These are phyloP conservation scores for Massariosphaeria phaeospora DNA, from an alignment of 495 filamentous ascomycete species.

Conservation along the genomic window DNA sequence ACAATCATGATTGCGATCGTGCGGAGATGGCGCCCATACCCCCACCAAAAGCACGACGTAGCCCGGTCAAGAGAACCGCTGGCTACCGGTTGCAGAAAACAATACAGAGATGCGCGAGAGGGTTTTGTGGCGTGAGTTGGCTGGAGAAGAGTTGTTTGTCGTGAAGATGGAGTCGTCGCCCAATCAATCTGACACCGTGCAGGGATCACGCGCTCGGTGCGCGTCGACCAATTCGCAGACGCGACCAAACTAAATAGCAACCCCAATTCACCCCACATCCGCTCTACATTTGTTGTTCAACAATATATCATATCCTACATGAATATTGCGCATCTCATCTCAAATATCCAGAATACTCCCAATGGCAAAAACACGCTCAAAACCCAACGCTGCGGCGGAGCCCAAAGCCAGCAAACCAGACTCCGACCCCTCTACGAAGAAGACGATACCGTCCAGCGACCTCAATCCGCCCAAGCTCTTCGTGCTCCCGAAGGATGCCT, in stretches of 20 bases:
- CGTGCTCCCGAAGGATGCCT: slow-evolving; percentile 67
- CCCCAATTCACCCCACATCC: no score
- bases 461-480: slow-evolving; percentile 62
- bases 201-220: slow-evolving; percentile 11
- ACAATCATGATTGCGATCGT: slow-evolving; percentile 29
- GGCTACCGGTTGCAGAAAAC: not conserved
- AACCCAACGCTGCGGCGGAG: slow-evolving; percentile 23
- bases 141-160: not conserved
- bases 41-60: slow-evolving; percentile 3
- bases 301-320: not conserved
- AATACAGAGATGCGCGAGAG: not conserved
- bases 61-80: not conserved
- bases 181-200: slow-evolving; percentile 8
- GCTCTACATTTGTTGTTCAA: no score
- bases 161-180: slow-evolving; percentile 6
- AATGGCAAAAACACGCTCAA: slow-evolving; percentile 34
- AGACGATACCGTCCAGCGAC: slow-evolving; percentile 28
- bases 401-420: slow-evolving; percentile 3
- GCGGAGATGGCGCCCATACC: slow-evolving; percentile 24
- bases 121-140: not conserved
- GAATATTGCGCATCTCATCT: not conserved
- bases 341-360: not conserved
- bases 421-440: not conserved
- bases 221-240: slow-evolving; percentile 3
- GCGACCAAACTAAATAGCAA: no score